Percentiles rank a stretch among this genome's conserved stretches.
Evolutionary conservation across 2,329 filamentous ascomycete genomes (phyloP).

Genomic region (Calonectria pseudoturangicola): DNA sequence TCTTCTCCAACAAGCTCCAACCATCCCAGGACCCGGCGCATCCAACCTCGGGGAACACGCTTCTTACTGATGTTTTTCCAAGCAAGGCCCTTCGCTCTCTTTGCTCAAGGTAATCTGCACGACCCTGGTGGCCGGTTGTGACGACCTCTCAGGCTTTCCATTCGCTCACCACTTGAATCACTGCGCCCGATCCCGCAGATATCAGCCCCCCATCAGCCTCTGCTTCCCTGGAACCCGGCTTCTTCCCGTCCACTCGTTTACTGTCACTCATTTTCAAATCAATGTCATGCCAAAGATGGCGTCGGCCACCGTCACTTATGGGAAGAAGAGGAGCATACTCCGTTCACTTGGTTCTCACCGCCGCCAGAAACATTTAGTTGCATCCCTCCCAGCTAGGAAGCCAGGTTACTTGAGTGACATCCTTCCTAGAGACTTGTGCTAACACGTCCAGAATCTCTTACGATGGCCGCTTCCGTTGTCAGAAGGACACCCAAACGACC

Average conservation of each 20-base stretch:
- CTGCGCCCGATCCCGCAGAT: slow-evolving; percentile 11
- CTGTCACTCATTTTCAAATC: slow-evolving; percentile 31
- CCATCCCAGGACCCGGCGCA: neutral
- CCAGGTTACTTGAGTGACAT: slow-evolving; percentile 42
- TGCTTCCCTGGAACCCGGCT: neutral
- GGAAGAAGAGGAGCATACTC: slow-evolving; percentile 57
- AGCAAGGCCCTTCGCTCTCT: slow-evolving; percentile 22
- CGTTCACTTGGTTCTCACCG: slow-evolving; percentile 54
- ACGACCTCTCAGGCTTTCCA: slow-evolving; percentile 2
- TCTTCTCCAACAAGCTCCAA: neutral
- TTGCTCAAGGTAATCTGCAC: slow-evolving; percentile 27
- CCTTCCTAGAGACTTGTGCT: neutral
- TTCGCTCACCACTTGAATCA: slow-evolving; percentile 36
- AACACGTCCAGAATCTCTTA: slow-evolving; percentile 28
- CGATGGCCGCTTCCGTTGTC: slow-evolving; percentile 2
- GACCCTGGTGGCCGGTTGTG: slow-evolving; percentile 37
- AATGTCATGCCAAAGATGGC: slow-evolving; percentile 49
- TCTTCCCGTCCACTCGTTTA: slow-evolving; percentile 33
- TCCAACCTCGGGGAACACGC: slow-evolving; percentile 16
- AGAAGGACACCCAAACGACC: slow-evolving; percentile 36
- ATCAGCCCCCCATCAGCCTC: slow-evolving; percentile 4
- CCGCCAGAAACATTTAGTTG: slow-evolving; percentile 47
- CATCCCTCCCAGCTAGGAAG: slow-evolving; percentile 42
- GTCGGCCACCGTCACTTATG: slow-evolving; percentile 52
- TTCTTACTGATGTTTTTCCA: slow-evolving; percentile 37